A percentile compares a stretch with the other conserved stretches of the same genome.
Conservation (phyloP, 148 eudicot genomes). For the Bassia scoparia region DNA sequence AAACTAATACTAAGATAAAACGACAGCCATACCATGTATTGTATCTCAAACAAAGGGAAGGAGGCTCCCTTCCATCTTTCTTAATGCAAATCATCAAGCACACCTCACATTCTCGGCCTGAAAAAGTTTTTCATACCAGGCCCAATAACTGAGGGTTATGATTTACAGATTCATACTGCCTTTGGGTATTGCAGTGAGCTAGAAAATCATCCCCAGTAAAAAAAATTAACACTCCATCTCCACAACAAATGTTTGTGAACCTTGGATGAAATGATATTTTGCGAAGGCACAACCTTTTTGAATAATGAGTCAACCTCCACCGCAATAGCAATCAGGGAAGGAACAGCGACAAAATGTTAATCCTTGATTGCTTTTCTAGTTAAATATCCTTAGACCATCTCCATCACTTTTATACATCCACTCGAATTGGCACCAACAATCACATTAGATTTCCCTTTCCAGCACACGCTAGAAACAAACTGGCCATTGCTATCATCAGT, state of each 20-base stretch:
- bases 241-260: neutral
- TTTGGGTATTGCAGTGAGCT: neutral
- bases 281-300: neutral
- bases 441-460: slow-evolving; percentile 77
- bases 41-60: neutral
- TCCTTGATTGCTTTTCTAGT: neutral
- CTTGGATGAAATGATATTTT: neutral
- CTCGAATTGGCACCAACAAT: slow-evolving; percentile 88
- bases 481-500: slow-evolving; percentile 82
- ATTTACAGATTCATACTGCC: neutral
- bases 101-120: neutral
- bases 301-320: slow-evolving; percentile 2
- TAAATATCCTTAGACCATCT: slow-evolving; percentile 48
- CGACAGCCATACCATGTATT: slow-evolving; percentile 11
- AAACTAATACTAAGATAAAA: neutral
- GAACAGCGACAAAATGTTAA: neutral
- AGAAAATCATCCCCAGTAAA: neutral
- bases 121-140: neutral
- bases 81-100: neutral
- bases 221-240: neutral
- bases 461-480: slow-evolving; percentile 95
- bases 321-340: neutral
- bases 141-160: neutral
- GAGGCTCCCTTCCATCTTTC: neutral
- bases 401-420: slow-evolving; percentile 79